phyloP scores from a whole-genome alignment of 495 filamentous ascomycete genomes.

The Penicillium crystallinum region DNA sequence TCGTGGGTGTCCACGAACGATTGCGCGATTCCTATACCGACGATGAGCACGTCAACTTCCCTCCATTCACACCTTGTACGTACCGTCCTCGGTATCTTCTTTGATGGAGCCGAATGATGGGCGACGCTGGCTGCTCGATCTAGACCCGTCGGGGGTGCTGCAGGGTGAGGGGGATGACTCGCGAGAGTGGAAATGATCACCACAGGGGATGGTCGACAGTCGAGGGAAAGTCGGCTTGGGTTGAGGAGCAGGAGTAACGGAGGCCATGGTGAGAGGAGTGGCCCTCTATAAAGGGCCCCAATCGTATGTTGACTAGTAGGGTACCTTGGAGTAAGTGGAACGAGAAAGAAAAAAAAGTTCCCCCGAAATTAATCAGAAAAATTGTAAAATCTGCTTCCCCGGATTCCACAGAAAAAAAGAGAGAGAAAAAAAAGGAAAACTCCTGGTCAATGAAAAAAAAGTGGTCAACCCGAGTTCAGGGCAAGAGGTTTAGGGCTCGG shows the following conservation, averaged over 20 bases:
- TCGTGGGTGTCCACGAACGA: constrained; percentile 65
- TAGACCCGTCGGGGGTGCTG: constrained; percentile 36
- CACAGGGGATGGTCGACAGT: constrained; percentile 18
- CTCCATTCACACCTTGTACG: constrained; percentile 5
- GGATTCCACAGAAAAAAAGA: constrained; percentile 24
- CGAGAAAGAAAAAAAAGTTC: constrained; percentile 19
- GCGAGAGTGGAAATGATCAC: constrained; percentile 30
- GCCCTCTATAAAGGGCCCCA: constrained; percentile 37
- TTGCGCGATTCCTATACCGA: constrained; percentile 55
- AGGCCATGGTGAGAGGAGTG: constrained; percentile 32
- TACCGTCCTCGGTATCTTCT: constrained; percentile 42
- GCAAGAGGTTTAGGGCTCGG: constrained; percentile 13
- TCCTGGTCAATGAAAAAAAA: constrained; percentile 17
- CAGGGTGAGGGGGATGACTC: constrained; percentile 35
- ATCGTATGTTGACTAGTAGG: constrained; percentile 13
- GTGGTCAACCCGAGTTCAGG: not conserved
- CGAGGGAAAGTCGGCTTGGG: constrained; percentile 23
- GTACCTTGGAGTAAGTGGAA: constrained; percentile 14
- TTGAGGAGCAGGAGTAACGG: constrained; percentile 20
- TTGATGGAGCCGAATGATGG: constrained; percentile 44
- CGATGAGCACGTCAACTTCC: constrained; percentile 6
- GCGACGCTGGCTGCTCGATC: constrained; percentile 39
- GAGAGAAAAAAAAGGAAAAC: constrained; percentile 13
- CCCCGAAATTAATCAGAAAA: constrained; percentile 18
- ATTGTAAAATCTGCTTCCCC: constrained; percentile 28